Conservation (phyloP, 2,329 filamentous ascomycete genomes). For the Meredithiella fracta region DNA sequence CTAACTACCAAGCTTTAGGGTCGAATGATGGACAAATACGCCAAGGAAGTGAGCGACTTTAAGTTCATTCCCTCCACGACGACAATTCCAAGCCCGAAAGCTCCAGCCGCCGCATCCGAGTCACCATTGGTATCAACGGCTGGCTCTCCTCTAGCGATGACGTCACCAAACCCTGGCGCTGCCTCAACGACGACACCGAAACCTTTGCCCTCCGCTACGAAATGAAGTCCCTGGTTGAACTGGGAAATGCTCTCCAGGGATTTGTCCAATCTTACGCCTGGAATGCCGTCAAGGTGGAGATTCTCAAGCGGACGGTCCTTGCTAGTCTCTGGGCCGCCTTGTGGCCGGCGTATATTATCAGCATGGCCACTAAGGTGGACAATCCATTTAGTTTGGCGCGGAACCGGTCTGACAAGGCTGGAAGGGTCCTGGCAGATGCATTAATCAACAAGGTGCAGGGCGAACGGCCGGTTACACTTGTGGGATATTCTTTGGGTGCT, state of each 20-base stretch:
- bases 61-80: conserved; percentile 55
- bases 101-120: conserved; percentile 38
- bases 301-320: conserved; percentile 56
- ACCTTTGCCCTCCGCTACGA: conserved; percentile 77
- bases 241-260: conserved; percentile 56
- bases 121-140: conserved; percentile 75
- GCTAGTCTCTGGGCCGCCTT: conserved; percentile 50
- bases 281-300: conserved; percentile 54
- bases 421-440: conserved; percentile 63
- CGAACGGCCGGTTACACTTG: conserved; percentile 60
- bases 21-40: conserved; percentile 75
- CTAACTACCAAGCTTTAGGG: conserved; percentile 28
- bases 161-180: conserved; percentile 63
- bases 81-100: background rate
- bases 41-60: conserved; percentile 70
- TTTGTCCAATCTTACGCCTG: conserved; percentile 63
- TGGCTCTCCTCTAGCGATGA: conserved; percentile 67
- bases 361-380: conserved; percentile 52
- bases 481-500: conserved; percentile 71
- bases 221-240: conserved; percentile 55
- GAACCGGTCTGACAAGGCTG: conserved; percentile 64
- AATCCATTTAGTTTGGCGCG: conserved; percentile 70
- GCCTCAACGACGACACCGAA: conserved; percentile 54
- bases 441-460: conserved; percentile 69
- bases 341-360: conserved; percentile 52